A percentile compares a stretch with the other conserved stretches of the same genome.
These are phyloP conservation scores for Phytophthora capsici DNA, from an alignment of 352 stramenopile genomes.

Conservation along the genomic window DNA sequence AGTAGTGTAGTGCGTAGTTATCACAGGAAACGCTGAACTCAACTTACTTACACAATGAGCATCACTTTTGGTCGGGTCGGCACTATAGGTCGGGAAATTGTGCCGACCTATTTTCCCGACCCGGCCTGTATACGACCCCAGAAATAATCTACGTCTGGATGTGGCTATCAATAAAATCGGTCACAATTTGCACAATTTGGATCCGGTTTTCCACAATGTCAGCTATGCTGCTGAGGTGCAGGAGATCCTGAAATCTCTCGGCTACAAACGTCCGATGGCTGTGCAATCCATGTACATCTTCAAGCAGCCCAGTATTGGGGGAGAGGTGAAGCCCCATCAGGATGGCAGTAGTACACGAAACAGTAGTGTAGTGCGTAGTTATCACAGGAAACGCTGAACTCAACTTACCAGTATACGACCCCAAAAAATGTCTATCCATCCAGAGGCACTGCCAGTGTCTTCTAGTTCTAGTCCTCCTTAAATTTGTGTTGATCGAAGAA, in stretches of 20 bases:
- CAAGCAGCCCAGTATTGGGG: conserved; percentile 94
- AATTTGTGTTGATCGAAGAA: conserved; percentile 94
- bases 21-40: too few species aligned
- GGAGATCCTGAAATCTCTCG: conserved; percentile 81
- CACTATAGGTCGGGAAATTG: too few species aligned
- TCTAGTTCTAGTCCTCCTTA: conserved; percentile 51
- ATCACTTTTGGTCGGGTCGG: too few species aligned
- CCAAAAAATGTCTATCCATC: conserved; percentile 85
- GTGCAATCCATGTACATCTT: conserved; percentile 98
- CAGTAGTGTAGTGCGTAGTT: too few species aligned
- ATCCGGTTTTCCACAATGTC: conserved; percentile 87
- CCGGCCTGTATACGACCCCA: too few species aligned
- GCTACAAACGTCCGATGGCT: conserved; percentile 88
- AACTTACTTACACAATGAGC: too few species aligned
- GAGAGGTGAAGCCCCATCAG: conserved; percentile 95
- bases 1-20: too few species aligned
- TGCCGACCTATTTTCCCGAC: too few species aligned
- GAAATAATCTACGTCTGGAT: too few species aligned
- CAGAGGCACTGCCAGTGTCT: conserved; percentile 74
- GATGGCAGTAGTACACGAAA: conserved; percentile 97
- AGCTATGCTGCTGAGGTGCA: conserved; percentile 82
- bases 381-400: too few species aligned
- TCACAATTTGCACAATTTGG: conserved; percentile 94
- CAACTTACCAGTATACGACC: conserved; percentile 95
- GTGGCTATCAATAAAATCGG: conserved; percentile 96